Evolutionary conservation across 2,329 filamentous ascomycete species (phyloP).

Genomic region (Meredithiella fracta): DNA sequence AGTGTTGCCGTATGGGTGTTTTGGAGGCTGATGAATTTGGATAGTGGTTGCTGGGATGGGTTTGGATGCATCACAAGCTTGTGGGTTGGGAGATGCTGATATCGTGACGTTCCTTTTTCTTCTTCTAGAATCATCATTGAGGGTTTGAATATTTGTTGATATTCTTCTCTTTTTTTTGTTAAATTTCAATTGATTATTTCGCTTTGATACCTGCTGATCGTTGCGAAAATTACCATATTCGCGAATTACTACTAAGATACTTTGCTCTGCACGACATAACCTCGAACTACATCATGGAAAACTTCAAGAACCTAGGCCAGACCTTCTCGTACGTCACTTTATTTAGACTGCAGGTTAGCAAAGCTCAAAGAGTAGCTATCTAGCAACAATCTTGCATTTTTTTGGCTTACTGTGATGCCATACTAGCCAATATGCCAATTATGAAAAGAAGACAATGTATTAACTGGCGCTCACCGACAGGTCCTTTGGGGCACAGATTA

Average conservation of each 20-base stretch:
- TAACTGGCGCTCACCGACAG: conserved; percentile 19
- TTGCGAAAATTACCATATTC: neutral
- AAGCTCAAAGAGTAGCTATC: neutral
- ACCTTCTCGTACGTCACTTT: conserved; percentile 14
- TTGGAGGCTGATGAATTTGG: neutral
- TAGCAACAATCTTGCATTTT: neutral
- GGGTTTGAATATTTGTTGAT: neutral
- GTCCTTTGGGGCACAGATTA: conserved; percentile 61
- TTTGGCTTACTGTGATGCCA: too few relatives aligned
- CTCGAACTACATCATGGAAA: conserved; percentile 9
- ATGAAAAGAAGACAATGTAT: too few relatives aligned
- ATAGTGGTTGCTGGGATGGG: neutral
- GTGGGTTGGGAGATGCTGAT: neutral
- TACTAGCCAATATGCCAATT: too few relatives aligned
- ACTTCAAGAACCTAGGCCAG: conserved; percentile 15
- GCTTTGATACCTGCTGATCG: neutral
- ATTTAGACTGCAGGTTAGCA: neutral
- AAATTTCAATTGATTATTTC: neutral
- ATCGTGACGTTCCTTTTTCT: conserved; percentile 3
- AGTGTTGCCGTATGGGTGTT: neutral
- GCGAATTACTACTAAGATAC: neutral
- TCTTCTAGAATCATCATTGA: neutral
- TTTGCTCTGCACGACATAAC: neutral
- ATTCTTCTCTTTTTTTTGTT: neutral
- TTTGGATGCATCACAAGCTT: neutral